A percentile compares a stretch with the other conserved stretches of the same genome.
phyloP scores from a whole-genome alignment of 2,329 filamentous ascomycete species.

The Hypoxylon sp. region DNA sequence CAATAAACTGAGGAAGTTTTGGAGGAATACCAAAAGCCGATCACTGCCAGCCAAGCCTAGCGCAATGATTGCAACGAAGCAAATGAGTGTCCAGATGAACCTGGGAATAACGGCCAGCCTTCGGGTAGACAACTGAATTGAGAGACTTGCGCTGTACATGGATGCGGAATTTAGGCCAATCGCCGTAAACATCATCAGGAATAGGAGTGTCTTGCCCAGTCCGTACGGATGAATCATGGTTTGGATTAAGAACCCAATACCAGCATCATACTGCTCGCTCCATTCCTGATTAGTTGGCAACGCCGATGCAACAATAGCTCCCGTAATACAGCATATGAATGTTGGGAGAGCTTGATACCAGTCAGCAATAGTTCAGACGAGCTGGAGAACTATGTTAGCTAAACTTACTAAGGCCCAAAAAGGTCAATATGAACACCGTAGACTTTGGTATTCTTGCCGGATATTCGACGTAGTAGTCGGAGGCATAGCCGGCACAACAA shows the following conservation, averaged over 20 bases:
- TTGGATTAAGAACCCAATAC: conserved; percentile 56
- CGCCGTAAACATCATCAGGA: conserved; percentile 51
- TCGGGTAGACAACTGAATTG: conserved; percentile 52
- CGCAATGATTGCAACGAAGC: conserved; percentile 55
- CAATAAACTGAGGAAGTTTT: conserved; percentile 57
- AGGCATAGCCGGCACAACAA: conserved; percentile 56
- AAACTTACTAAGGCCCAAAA: conserved; percentile 51
- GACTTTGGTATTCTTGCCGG: conserved; percentile 54
- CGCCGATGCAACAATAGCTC: conserved; percentile 53
- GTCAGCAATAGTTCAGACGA: conserved; percentile 12
- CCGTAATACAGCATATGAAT: conserved; percentile 55
- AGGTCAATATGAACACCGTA: conserved; percentile 58
- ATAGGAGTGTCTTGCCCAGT: conserved; percentile 52
- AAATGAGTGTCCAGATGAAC: conserved; percentile 57
- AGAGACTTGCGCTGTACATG: conserved; percentile 51
- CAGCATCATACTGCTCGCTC: conserved; percentile 50
- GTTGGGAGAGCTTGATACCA: conserved; percentile 51
- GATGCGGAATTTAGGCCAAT: conserved; percentile 57
- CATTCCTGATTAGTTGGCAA: conserved; percentile 52
- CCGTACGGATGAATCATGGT: conserved; percentile 53
- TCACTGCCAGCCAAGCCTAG: conserved; percentile 54
- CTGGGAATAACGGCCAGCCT: conserved; percentile 54
- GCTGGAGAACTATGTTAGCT: not conserved
- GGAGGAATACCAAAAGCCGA: conserved; percentile 53
- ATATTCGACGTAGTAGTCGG: conserved; percentile 58